Evolutionary conservation across 2,329 filamentous ascomycete species (phyloP).

Genomic region (Fusarium citri): DNA sequence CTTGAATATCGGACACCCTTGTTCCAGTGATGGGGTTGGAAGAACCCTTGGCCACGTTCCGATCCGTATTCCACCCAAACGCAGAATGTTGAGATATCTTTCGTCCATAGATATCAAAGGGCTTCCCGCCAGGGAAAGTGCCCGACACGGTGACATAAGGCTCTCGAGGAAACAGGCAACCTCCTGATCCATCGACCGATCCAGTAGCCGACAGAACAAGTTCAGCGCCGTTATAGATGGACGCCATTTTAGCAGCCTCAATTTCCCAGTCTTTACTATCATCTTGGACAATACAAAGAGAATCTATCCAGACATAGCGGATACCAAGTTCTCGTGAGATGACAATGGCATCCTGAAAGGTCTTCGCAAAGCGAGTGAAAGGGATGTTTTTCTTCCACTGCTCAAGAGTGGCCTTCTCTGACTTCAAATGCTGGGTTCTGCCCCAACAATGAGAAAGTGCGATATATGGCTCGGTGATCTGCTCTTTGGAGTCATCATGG

Average conservation of each 20-base stretch:
- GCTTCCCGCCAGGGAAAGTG: slow-evolving; percentile 7
- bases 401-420: slow-evolving; percentile 18
- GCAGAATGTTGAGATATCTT: slow-evolving; percentile 12
- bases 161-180: slow-evolving; percentile 37
- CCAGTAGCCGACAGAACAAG: slow-evolving; percentile 43
- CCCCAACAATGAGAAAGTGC: slow-evolving; percentile 44
- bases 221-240: slow-evolving; percentile 43
- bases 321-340: slow-evolving; percentile 38
- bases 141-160: slow-evolving; percentile 25
- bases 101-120: slow-evolving; percentile 36
- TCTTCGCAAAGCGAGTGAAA: slow-evolving; percentile 23
- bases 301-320: slow-evolving; percentile 46
- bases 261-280: slow-evolving; percentile 43
- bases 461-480: slow-evolving; percentile 28
- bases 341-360: slow-evolving; percentile 36
- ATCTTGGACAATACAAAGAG: slow-evolving; percentile 46
- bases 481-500: slow-evolving; percentile 14
- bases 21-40: slow-evolving; percentile 15
- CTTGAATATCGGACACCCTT: neutral
- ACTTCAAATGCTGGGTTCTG: slow-evolving; percentile 18
- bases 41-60: slow-evolving; percentile 12
- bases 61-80: slow-evolving; percentile 28
- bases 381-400: slow-evolving; percentile 38
- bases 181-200: slow-evolving; percentile 30
- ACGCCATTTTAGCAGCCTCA: slow-evolving; percentile 46